Evolutionary conservation across 768 basidiomycete genomes (phyloP).

Genomic region (Cytidiella melzeri): DNA sequence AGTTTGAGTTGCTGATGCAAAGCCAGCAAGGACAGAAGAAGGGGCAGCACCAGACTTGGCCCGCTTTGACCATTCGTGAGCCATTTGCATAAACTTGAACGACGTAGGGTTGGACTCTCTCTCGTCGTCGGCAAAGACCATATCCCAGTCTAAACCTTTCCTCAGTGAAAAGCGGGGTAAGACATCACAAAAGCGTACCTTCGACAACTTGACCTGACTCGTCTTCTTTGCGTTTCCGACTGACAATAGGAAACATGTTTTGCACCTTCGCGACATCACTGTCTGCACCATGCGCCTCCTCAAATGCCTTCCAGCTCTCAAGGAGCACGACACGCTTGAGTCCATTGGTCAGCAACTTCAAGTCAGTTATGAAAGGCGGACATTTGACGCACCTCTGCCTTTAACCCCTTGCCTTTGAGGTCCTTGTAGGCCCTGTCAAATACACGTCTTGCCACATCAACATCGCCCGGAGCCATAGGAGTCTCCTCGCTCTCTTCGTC

Average conservation of each 20-base stretch:
- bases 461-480: constrained; percentile 66
- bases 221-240: constrained; percentile 78
- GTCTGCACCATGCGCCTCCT: constrained; percentile 69
- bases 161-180: background rate
- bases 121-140: constrained; percentile 95
- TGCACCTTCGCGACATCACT: constrained; percentile 79
- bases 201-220: constrained; percentile 84
- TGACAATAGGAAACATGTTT: constrained; percentile 89
- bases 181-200: constrained; percentile 40
- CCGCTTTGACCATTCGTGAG: constrained; percentile 76
- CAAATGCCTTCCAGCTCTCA: constrained; percentile 94
- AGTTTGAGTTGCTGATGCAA: too few species aligned
- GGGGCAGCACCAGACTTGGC: constrained; percentile 31
- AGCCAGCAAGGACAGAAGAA: constrained; percentile 38
- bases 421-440: constrained; percentile 87
- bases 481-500: constrained; percentile 45
- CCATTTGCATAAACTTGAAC: constrained; percentile 95
- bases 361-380: background rate
- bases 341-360: too few species aligned
- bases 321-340: constrained; percentile 84
- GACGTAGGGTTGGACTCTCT: constrained; percentile 87
- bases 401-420: constrained; percentile 71
- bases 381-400: constrained; percentile 70
- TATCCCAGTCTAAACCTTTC: constrained; percentile 71
- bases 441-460: constrained; percentile 61